These are phyloP conservation scores for Usnea hakonensis DNA, from an alignment of 495 filamentous ascomycete species.

Conservation along the genomic window DNA sequence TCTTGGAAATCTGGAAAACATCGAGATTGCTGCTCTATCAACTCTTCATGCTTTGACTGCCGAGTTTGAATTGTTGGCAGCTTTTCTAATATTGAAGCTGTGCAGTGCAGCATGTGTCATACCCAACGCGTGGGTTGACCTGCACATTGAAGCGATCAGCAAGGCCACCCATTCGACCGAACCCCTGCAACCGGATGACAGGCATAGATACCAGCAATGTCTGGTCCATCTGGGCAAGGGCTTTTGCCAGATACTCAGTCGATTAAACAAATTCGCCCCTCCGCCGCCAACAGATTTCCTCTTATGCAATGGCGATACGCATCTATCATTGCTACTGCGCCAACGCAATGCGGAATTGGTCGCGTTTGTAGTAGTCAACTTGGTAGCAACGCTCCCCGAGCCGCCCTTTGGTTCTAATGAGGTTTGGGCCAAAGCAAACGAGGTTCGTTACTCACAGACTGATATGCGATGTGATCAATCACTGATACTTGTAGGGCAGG, in stretches of 20 bases:
- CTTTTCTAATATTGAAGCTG: not conserved
- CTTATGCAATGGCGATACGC: not conserved
- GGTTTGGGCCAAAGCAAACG: not conserved
- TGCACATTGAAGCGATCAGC: not conserved
- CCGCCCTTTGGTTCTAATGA: not conserved
- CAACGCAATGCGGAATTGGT: not conserved
- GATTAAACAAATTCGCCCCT: not conserved
- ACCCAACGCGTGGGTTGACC: not conserved
- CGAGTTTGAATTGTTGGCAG: not conserved
- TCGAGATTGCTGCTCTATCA: not conserved
- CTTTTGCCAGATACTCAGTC: slow-evolving; percentile 3
- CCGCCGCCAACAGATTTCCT: not conserved
- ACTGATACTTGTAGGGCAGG: not conserved
- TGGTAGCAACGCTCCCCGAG: not conserved
- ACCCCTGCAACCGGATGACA: not conserved
- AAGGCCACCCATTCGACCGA: not conserved
- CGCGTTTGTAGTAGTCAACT: not conserved
- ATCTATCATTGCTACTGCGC: not conserved
- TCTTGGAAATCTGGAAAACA: not conserved
- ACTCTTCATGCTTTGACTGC: not conserved
- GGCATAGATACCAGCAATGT: slow-evolving; percentile 6
- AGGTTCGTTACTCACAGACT: not conserved
- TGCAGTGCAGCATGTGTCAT: not conserved
- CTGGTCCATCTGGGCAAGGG: not conserved
- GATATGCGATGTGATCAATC: rapidly evolving